A percentile compares a stretch with the other conserved stretches of the same genome.
Evolutionary conservation across 2,329 filamentous ascomycete genomes (phyloP).

Genomic region (Exophiala viscosa): DNA sequence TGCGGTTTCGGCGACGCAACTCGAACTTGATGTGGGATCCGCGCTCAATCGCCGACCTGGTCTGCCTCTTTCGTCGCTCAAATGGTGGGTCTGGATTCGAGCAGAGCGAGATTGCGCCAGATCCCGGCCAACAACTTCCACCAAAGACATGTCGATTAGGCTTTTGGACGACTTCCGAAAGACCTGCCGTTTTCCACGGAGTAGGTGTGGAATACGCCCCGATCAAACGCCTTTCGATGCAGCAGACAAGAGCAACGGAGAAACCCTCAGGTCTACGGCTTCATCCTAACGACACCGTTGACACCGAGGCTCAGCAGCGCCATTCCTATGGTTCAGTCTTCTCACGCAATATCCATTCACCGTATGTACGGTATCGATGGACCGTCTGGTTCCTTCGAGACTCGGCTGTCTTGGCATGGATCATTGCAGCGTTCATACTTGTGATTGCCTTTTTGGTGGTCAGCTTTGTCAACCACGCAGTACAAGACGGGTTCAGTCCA

Average conservation of each 20-base stretch:
- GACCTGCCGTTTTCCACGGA: slow-evolving; percentile 70
- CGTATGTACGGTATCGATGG: slow-evolving; percentile 60
- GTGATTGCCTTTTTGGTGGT: slow-evolving; percentile 70
- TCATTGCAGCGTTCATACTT: slow-evolving; percentile 57
- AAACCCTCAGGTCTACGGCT: slow-evolving; percentile 2
- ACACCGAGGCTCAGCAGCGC: slow-evolving; percentile 38
- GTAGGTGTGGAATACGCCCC: slow-evolving; percentile 63
- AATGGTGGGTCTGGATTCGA: slow-evolving; percentile 73
- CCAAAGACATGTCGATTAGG: slow-evolving; percentile 68
- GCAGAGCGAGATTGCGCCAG: slow-evolving; percentile 59
- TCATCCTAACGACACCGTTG: slow-evolving; percentile 31
- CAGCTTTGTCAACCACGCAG: slow-evolving; percentile 68
- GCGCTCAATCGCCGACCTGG: slow-evolving; percentile 73
- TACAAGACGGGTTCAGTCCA: slow-evolving; percentile 69
- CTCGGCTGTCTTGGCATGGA: slow-evolving; percentile 62
- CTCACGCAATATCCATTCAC: slow-evolving; percentile 50
- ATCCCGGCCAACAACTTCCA: slow-evolving; percentile 49
- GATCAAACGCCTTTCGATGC: slow-evolving; percentile 49
- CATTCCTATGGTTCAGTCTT: slow-evolving; percentile 42
- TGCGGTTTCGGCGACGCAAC: slow-evolving; percentile 61
- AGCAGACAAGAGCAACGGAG: slow-evolving; percentile 15
- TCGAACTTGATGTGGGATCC: slow-evolving; percentile 86
- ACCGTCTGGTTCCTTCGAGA: slow-evolving; percentile 74
- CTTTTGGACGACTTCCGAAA: slow-evolving; percentile 73
- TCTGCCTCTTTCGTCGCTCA: slow-evolving; percentile 72